Base-by-base conservation (phyloP, 805 yeast genomes). In the Zygosaccharomyces rouxii region DNA sequence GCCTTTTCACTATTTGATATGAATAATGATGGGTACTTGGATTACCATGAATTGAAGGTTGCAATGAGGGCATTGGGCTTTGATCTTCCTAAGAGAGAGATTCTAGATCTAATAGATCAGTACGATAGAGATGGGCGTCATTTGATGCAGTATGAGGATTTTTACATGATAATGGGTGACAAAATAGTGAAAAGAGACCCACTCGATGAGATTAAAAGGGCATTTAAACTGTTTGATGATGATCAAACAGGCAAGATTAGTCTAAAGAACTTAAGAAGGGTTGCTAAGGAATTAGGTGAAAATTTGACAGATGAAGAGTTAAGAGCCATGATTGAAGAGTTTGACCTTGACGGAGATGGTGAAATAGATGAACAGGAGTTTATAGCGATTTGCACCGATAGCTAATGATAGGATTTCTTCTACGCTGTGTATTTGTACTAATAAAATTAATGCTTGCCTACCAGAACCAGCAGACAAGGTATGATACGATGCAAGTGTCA, bases 321-420 rank as follows among this genome's bases (percentile, higher is more conserved):
- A 44, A 77, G 86, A 56, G 97, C 97, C 4, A 94, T 94, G 99
- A 94, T 94, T 55, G 96, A 90, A 53, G 98, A 92, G 67, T 94
- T 94, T 63, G 99, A 94, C 69, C 71, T 90, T 44, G 97, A 94
- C 64, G 95, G 88, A 48, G 98, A 94, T 66, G 98, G 98, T 44
- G 96, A 87, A 55, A 90, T 89, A 56, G 84, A 84, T 61, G 95
- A 87, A 62, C 88, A 87, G 54, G 97, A 90, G 69, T 89, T 90
- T 62, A 86, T 89, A 52, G 86, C 86, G 50, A 88, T 89, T 37
- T 89, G 96, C 66, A 81, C 88, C 16, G 96, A 89, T 58, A 77
- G 74, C 54, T 79, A 62, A 58, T 13, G 9, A 5, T 19, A 16
- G 13, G 11, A 29, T 29, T 41, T 10, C 14, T 7, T 29, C 18